Percentiles rank a stretch among this genome's conserved stretches.
phyloP scores from a whole-genome alignment of 495 filamentous ascomycete species.

The Pyronema omphalodes region DNA sequence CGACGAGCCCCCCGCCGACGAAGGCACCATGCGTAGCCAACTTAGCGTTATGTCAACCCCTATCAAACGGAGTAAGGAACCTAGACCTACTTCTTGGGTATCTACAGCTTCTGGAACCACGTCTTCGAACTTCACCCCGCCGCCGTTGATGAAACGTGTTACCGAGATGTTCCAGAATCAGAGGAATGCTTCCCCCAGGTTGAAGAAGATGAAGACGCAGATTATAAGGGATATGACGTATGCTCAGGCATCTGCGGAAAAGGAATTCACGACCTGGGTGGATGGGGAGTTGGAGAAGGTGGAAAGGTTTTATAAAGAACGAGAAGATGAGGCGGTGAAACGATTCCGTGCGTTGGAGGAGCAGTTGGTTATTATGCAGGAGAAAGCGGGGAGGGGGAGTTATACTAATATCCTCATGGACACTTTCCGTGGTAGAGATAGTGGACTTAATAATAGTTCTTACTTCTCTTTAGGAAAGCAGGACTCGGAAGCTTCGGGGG shows the following conservation, averaged over 20 bases:
- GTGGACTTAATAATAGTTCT: too few species aligned
- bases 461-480: slow-evolving; percentile 7
- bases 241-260: slow-evolving; percentile 17
- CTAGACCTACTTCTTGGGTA: too few species aligned
- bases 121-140: not conserved
- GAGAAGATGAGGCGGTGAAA: slow-evolving; percentile 43
- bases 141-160: not conserved
- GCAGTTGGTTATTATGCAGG: slow-evolving; percentile 53
- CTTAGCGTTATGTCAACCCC: too few species aligned
- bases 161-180: not conserved
- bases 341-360: slow-evolving; percentile 40
- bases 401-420: not conserved
- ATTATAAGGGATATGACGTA: not conserved
- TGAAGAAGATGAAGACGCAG: not conserved
- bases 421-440: too few species aligned
- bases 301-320: slow-evolving; percentile 46
- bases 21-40: too few species aligned
- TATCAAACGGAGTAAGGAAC: too few species aligned
- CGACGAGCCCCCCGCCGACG: too few species aligned
- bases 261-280: slow-evolving; percentile 47
- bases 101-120: too few species aligned
- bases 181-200: not conserved
- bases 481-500: not conserved
- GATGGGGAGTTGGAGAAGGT: slow-evolving; percentile 48
- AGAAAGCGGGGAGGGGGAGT: slow-evolving; percentile 22